A percentile compares a stretch with the other conserved stretches of the same genome.
These are phyloP conservation scores for Bipolaris bicolor DNA, from an alignment of 2,329 filamentous ascomycete genomes.

Conservation along the genomic window DNA sequence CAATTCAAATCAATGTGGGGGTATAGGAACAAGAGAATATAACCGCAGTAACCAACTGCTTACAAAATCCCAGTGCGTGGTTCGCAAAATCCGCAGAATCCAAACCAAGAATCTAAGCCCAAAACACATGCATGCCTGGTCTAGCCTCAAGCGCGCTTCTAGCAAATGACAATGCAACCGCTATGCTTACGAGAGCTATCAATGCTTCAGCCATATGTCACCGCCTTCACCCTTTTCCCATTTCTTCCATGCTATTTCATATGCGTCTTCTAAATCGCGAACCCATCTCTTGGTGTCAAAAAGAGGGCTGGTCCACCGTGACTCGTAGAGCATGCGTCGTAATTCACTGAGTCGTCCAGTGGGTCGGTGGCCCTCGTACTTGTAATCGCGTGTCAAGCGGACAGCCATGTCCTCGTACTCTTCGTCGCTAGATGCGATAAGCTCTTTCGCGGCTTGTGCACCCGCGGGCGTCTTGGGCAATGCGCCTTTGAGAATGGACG, in stretches of 20 bases:
- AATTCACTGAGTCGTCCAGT: constrained; percentile 77
- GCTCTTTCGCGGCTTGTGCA: constrained; percentile 68
- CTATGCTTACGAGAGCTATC: constrained; percentile 4
- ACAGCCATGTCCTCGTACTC: constrained; percentile 75
- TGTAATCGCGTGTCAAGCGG: constrained; percentile 39
- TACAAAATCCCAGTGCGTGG: not conserved
- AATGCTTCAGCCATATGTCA: constrained; percentile 76
- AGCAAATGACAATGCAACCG: constrained; percentile 2
- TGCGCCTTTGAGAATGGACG: constrained; percentile 89
- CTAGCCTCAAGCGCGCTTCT: constrained; percentile 6
- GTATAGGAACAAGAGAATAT: constrained; percentile 13
- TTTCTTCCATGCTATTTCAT: constrained; percentile 83
- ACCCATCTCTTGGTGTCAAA: constrained; percentile 96
- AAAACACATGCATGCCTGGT: not conserved
- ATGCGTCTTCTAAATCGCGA: constrained; percentile 83
- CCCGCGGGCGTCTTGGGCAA: constrained; percentile 76
- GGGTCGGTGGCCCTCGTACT: constrained; percentile 41
- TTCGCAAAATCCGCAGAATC: constrained; percentile 6
- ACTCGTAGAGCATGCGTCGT: constrained; percentile 79
- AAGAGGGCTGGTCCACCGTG: constrained; percentile 82
- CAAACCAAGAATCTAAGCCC: constrained; percentile 10
- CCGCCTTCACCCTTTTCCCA: constrained; percentile 89
- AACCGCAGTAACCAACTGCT: constrained; percentile 6
- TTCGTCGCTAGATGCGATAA: constrained; percentile 78
- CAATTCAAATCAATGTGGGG: constrained; percentile 13